Evolutionary conservation across 805 yeast genomes (phyloP).

Genomic region (Hanseniaspora pseudoguilliermondii): DNA sequence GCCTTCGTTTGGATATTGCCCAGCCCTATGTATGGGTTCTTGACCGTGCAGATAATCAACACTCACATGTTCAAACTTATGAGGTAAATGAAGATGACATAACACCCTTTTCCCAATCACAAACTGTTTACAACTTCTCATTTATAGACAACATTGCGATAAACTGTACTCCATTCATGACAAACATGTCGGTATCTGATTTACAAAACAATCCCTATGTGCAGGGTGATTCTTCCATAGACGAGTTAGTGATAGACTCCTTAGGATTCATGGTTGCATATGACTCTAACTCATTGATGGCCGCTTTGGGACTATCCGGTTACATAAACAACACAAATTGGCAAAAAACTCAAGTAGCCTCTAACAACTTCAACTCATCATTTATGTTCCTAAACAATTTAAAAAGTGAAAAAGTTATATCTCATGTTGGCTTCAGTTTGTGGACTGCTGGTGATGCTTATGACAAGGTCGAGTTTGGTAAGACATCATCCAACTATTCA

Average conservation of each 20-base stretch:
- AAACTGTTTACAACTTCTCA: slow-evolving; percentile 13
- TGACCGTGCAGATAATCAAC: slow-evolving; percentile 15
- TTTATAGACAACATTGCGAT: slow-evolving; percentile 21
- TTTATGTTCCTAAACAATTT: slow-evolving; percentile 28
- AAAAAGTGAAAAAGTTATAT: slow-evolving; percentile 23
- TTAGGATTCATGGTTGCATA: slow-evolving; percentile 30
- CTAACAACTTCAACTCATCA: slow-evolving; percentile 16
- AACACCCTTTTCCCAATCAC: background rate
- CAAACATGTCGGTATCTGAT: slow-evolving; percentile 17
- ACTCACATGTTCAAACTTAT: background rate
- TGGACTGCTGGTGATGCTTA: slow-evolving; percentile 26
- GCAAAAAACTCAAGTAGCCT: slow-evolving; percentile 15
- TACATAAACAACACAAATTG: slow-evolving; percentile 16
- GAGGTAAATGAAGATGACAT: background rate
- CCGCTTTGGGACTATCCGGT: slow-evolving; percentile 38
- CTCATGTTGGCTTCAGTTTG: slow-evolving; percentile 35
- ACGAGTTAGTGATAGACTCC: background rate
- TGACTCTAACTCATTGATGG: slow-evolving; percentile 28
- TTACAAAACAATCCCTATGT: background rate
- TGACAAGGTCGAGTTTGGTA: background rate
- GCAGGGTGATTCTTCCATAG: background rate
- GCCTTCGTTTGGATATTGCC: slow-evolving; percentile 28
- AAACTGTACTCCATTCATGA: slow-evolving; percentile 21
- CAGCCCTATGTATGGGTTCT: slow-evolving; percentile 31
- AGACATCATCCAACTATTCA: background rate